These are phyloP conservation scores for Dispira simplex DNA, from an alignment of 192 early-diverging fungal genomes.

Conservation along the genomic window DNA sequence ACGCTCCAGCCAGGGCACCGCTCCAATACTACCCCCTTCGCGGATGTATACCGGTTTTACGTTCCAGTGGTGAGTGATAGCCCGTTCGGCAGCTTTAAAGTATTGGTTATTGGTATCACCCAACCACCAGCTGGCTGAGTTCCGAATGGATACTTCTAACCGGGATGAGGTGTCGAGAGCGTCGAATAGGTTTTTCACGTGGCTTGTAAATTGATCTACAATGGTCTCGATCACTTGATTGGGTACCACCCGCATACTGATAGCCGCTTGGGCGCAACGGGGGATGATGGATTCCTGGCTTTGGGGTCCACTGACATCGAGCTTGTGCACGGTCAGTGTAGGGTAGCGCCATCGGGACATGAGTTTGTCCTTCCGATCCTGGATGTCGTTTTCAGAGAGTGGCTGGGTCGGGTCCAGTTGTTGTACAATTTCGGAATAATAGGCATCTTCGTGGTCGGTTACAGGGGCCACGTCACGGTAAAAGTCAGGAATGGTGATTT, in stretches of 20 bases:
- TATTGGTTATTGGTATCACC: constrained; percentile 46
- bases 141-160: constrained; percentile 33
- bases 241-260: constrained; percentile 63
- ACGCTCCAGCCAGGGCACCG: constrained; percentile 55
- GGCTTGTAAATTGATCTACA: constrained; percentile 31
- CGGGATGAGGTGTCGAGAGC: constrained; percentile 28
- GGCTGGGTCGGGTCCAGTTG: constrained; percentile 11
- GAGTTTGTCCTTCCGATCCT: constrained; percentile 19
- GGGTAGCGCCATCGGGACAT: constrained; percentile 64
- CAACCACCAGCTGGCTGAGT: constrained; percentile 60
- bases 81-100: constrained; percentile 49
- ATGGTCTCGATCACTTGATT: constrained; percentile 53
- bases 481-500: constrained; percentile 49
- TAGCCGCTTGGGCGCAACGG: constrained; percentile 39
- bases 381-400: constrained; percentile 20
- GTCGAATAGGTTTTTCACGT: constrained; percentile 35
- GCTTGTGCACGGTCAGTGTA: constrained; percentile 55
- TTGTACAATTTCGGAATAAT: constrained; percentile 27
- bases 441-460: constrained; percentile 30
- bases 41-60: constrained; percentile 51
- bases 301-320: constrained; percentile 53
- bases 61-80: constrained; percentile 32
- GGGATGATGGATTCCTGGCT: constrained; percentile 54
- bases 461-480: constrained; percentile 44
- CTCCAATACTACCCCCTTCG: constrained; percentile 65